A percentile compares a stretch with the other conserved stretches of the same genome.
These are phyloP conservation scores for Puccinia novopanici DNA, from an alignment of 1,284 basidiomycete species.

Conservation along the genomic window DNA sequence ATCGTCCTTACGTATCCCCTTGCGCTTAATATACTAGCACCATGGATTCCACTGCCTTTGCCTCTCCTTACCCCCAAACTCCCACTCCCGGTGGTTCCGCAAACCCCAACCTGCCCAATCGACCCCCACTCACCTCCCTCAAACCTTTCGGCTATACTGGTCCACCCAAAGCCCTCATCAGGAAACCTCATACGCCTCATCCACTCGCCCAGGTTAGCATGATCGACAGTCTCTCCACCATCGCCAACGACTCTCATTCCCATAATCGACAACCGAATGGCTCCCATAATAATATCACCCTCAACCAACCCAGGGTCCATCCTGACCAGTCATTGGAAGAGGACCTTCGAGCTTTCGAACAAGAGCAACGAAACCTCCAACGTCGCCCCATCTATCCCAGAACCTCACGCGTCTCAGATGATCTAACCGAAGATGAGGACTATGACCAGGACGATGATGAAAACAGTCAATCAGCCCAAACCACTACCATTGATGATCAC, in stretches of 20 bases:
- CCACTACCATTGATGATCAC: conserved; percentile 31
- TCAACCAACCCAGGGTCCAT: neutral
- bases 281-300: conserved; percentile 15
- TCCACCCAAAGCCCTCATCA: conserved; percentile 6
- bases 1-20: neutral
- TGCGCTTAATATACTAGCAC: neutral
- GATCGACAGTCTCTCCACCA: conserved; percentile 39
- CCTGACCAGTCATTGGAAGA: conserved; percentile 39
- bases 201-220: conserved; percentile 50
- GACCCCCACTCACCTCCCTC: conserved; percentile 49
- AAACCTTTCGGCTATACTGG: conserved; percentile 40
- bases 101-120: conserved; percentile 7
- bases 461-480: conserved; percentile 25
- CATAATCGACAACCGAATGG: neutral
- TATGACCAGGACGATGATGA: conserved; percentile 9
- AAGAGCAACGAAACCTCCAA: conserved; percentile 26
- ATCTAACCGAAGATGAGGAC: conserved; percentile 35
- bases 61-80: conserved; percentile 50
- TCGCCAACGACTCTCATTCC: neutral
- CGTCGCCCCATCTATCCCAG: neutral
- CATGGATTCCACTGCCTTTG: conserved; percentile 29
- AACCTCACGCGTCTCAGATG: conserved; percentile 21
- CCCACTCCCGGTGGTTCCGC: conserved; percentile 47
- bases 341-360: conserved; percentile 26
- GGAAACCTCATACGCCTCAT: conserved; percentile 27